Conservation (phyloP, 2,329 filamentous ascomycete genomes). For the Monosporascus sp. region DNA sequence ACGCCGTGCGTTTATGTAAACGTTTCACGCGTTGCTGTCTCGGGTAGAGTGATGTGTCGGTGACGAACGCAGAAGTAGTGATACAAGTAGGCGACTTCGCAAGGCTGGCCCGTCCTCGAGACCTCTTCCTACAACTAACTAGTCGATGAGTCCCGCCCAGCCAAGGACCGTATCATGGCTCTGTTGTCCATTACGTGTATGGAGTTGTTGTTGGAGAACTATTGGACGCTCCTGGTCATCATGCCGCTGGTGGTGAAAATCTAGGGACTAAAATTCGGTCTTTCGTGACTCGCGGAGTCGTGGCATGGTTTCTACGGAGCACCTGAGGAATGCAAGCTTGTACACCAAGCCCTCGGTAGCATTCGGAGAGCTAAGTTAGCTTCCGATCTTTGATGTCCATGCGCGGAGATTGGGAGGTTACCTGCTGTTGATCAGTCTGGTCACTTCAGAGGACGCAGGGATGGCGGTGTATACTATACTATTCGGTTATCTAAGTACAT, state of each 20-base stretch:
- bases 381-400: background rate
- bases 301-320: background rate
- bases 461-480: no score
- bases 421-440: no score
- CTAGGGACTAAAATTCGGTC: background rate
- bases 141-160: background rate
- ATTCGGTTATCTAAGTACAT: no score
- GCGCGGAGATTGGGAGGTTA: background rate
- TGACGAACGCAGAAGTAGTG: background rate
- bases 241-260: background rate
- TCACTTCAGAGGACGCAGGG: no score
- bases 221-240: background rate
- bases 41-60: background rate
- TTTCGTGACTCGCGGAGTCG: background rate
- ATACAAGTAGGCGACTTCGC: background rate
- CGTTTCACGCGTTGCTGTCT: background rate
- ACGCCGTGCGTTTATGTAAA: background rate
- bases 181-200: background rate
- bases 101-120: background rate
- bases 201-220: background rate
- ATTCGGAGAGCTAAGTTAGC: background rate
- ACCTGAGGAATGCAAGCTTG: background rate
- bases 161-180: background rate
- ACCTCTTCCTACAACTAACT: background rate
- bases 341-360: background rate